phyloP scores from a whole-genome alignment of 768 basidiomycete species.

The Russula sp. region DNA sequence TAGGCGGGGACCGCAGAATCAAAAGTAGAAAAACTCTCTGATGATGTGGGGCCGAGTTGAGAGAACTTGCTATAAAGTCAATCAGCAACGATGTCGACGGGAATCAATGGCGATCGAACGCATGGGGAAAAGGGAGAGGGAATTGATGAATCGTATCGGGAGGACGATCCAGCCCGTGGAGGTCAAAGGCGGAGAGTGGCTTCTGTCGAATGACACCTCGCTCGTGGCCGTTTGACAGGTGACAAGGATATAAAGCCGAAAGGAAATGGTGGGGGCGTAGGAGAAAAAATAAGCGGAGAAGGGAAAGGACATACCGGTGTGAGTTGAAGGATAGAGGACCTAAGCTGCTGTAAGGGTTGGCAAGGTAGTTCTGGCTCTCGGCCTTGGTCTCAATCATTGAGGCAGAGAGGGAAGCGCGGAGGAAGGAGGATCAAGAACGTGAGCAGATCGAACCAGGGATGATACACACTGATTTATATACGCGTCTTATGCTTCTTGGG shows the following conservation, averaged over 20 bases:
- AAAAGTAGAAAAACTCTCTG: constrained; percentile 21
- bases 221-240: constrained; percentile 29
- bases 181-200: constrained; percentile 3
- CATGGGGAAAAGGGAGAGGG: constrained; percentile 19
- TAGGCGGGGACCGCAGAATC: constrained; percentile 20
- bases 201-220: constrained; percentile 23
- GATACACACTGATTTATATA: constrained; percentile 28
- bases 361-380: constrained; percentile 20
- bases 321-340: constrained; percentile 23
- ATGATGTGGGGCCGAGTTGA: constrained; percentile 16
- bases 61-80: constrained; percentile 32
- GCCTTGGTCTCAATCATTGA: constrained; percentile 28
- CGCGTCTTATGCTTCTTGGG: constrained; percentile 25
- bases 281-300: not conserved
- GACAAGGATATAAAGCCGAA: constrained; percentile 18
- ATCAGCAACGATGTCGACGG: constrained; percentile 27
- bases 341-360: constrained; percentile 20
- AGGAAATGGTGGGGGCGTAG: not conserved
- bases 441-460: constrained; percentile 27
- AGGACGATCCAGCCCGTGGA: constrained; percentile 24
- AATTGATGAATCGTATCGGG: constrained; percentile 22
- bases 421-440: constrained; percentile 28
- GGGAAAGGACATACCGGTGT: constrained; percentile 17
- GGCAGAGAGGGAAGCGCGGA: constrained; percentile 30
- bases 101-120: constrained; percentile 26